phyloP scores from a whole-genome alignment of 2,329 filamentous ascomycete genomes.

The Ambrosiella beaveri region DNA sequence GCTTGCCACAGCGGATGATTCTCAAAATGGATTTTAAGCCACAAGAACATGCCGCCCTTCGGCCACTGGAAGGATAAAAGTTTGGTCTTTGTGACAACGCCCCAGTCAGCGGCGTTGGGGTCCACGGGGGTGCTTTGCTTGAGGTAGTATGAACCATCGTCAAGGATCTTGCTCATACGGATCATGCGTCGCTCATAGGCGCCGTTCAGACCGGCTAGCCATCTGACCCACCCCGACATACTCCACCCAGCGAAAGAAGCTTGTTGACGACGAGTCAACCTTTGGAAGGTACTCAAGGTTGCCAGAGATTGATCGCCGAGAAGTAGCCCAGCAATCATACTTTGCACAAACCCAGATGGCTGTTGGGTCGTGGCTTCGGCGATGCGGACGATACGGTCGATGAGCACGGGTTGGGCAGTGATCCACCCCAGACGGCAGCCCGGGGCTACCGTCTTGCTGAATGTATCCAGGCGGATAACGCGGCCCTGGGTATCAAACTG shows the following conservation, averaged over 20 bases:
- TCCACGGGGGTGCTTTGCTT: slow-evolving; percentile 37
- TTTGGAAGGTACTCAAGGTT: slow-evolving; percentile 25
- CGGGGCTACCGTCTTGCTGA: slow-evolving; percentile 82
- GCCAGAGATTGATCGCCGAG: slow-evolving; percentile 45
- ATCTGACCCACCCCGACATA: slow-evolving; percentile 73
- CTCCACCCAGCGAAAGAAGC: slow-evolving; percentile 47
- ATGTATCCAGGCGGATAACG: slow-evolving; percentile 79
- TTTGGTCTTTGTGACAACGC: slow-evolving; percentile 54
- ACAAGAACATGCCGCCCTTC: slow-evolving; percentile 81
- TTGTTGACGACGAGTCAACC: slow-evolving; percentile 30
- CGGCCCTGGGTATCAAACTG: slow-evolving; percentile 70
- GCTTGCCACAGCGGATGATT: slow-evolving; percentile 49
- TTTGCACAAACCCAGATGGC: slow-evolving; percentile 78
- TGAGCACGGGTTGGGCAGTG: slow-evolving; percentile 61
- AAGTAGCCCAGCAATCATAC: slow-evolving; percentile 59
- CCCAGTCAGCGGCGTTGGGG: slow-evolving; percentile 44
- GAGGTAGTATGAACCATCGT: slow-evolving; percentile 47
- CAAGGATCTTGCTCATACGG: slow-evolving; percentile 56
- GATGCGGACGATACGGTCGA: slow-evolving; percentile 52
- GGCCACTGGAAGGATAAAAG: slow-evolving; percentile 68
- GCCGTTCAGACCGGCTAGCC: slow-evolving; percentile 70
- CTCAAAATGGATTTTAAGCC: slow-evolving; percentile 57
- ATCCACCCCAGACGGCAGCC: slow-evolving; percentile 85
- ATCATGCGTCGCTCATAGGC: slow-evolving; percentile 76
- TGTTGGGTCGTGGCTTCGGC: slow-evolving; percentile 66